Conservation (phyloP, 805 yeast genomes). For the Metschnikowia hibisci region DNA sequence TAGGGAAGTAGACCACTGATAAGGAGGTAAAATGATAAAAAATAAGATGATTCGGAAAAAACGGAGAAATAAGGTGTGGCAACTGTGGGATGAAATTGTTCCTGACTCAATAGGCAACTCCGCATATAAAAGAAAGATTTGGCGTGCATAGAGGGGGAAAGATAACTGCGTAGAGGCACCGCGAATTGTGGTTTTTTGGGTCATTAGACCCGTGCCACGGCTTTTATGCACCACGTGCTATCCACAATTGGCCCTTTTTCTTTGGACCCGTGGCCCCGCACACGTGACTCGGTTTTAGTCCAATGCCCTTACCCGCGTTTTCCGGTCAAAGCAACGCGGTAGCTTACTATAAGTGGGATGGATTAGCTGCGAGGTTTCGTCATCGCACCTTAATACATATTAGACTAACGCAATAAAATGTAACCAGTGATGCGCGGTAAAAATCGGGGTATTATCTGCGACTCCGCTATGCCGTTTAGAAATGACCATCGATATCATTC, state of each 20-base stretch:
- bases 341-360: no score
- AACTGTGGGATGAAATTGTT: not conserved
- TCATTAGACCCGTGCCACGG: slow-evolving; percentile 3
- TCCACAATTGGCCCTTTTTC: not conserved
- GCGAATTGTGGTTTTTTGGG: slow-evolving; percentile 4
- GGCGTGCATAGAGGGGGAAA: slow-evolving; percentile 6
- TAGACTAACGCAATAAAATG: no score
- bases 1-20: no score
- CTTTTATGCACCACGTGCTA: not conserved
- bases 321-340: no score
- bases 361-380: no score
- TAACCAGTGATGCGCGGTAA: no score
- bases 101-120: slow-evolving; percentile 1
- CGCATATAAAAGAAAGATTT: slow-evolving; percentile 2
- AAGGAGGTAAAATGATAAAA: not conserved
- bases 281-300: no score
- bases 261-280: not conserved
- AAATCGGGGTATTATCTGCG: no score
- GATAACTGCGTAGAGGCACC: slow-evolving; percentile 1
- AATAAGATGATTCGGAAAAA: not conserved
- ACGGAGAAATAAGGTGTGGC: not conserved
- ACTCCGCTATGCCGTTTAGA: no score
- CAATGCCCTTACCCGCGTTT: no score
- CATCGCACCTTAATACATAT: no score
- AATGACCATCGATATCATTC: no score